phyloP scores from a whole-genome alignment of 352 stramenopile genomes.

The Globisporangium sylvaticum region DNA sequence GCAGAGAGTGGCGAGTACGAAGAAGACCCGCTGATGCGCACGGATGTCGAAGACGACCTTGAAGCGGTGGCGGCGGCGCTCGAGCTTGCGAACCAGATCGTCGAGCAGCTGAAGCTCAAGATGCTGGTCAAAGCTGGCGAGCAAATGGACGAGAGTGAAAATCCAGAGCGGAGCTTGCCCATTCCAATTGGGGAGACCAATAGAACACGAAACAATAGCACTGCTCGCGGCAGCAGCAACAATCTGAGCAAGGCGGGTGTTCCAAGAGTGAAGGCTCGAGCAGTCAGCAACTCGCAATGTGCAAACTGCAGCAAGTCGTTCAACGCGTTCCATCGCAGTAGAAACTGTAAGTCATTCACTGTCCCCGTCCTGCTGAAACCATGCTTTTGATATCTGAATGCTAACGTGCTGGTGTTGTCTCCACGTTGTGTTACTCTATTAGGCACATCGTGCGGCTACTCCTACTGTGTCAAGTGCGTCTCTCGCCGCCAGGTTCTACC shows the following conservation, averaged over 20 bases:
- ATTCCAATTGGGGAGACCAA: conserved; percentile 10
- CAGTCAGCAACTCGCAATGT: conserved; percentile 34
- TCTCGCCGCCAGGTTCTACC: conserved; percentile 53
- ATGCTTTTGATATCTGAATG: not conserved
- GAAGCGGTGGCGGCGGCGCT: conserved; percentile 48
- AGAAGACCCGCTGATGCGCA: conserved; percentile 5
- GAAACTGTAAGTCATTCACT: conserved; percentile 40
- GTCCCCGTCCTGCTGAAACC: not conserved
- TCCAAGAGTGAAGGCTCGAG: conserved; percentile 35
- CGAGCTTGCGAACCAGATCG: conserved; percentile 47
- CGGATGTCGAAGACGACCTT: conserved; percentile 28
- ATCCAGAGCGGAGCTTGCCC: conserved; percentile 11
- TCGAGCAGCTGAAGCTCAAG: conserved; percentile 51
- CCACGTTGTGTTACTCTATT: not conserved
- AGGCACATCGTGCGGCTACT: conserved; percentile 41
- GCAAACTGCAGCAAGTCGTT: conserved; percentile 60
- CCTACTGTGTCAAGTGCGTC: conserved; percentile 65
- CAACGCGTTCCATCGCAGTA: conserved; percentile 63
- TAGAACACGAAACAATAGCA: not conserved
- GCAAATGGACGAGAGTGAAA: conserved; percentile 34
- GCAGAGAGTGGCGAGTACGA: conserved; percentile 15
- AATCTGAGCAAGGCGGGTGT: conserved; percentile 23
- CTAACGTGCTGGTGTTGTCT: not conserved
- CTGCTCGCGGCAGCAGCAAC: conserved; percentile 8
- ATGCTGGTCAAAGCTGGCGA: conserved; percentile 44